These are phyloP conservation scores for Macadamia tetraphylla DNA, from an alignment of 164 flowering plant species.

Conservation along the genomic window DNA sequence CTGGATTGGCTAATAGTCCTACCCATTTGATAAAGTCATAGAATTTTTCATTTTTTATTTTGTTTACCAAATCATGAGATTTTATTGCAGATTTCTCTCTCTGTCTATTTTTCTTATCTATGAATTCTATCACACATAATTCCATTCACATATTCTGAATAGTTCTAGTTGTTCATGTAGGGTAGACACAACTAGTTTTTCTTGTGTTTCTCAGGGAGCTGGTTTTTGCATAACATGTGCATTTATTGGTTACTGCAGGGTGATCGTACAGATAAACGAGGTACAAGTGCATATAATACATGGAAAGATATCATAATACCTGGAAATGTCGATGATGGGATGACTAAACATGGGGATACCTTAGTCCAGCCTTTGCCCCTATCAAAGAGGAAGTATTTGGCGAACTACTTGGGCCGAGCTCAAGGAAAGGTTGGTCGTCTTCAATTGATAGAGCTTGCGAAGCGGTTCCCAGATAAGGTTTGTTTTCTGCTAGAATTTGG, in stretches of 20 bases:
- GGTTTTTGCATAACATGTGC: conserved; percentile 3
- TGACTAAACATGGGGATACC: conserved; percentile 53
- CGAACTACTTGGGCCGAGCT: conserved; percentile 87
- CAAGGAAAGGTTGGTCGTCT: conserved; percentile 91
- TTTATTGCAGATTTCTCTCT: too few species aligned
- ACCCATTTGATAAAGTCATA: too few species aligned
- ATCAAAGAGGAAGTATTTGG: conserved; percentile 71
- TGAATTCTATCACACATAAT: too few species aligned
- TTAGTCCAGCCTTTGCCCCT: conserved; percentile 72
- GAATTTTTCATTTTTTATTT: too few species aligned
- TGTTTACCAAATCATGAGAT: too few species aligned
- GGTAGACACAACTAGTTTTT: too few species aligned
- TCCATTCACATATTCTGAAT: not conserved
- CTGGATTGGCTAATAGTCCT: too few species aligned
- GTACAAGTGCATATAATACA: conserved; percentile 82
- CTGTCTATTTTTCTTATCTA: too few species aligned
- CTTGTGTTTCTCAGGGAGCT: not conserved
- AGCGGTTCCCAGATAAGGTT: conserved; percentile 83
- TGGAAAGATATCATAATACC: conserved; percentile 99
- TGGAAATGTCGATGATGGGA: conserved; percentile 88
- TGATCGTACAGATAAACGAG: conserved; percentile 92
- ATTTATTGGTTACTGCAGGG: conserved; percentile 47
- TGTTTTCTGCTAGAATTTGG: conserved; percentile 7
- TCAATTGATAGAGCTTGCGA: conserved; percentile 74
- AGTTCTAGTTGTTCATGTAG: not conserved